Evolutionary conservation across 2,329 filamentous ascomycete genomes (phyloP).

Genomic region (Aurifilum marmelostoma): DNA sequence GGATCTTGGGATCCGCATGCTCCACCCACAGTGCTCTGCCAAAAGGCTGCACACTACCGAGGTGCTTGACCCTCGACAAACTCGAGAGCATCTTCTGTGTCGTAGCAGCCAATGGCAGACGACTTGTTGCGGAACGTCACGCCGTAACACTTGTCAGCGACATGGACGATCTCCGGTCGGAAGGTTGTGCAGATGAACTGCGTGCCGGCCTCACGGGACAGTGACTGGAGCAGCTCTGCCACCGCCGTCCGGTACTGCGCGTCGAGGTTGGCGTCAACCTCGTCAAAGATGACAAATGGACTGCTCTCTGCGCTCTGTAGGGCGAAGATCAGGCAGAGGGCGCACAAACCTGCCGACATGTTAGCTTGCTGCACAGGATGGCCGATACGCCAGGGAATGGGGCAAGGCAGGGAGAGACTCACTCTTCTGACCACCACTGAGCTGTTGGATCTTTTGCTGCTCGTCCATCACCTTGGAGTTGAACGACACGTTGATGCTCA

Average conservation of each 20-base stretch:
- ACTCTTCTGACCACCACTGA: slow-evolving; percentile 98
- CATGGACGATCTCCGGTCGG: slow-evolving; percentile 91
- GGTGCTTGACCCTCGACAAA: slow-evolving; percentile 86
- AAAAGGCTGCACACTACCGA: slow-evolving; percentile 32
- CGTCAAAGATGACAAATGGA: slow-evolving; percentile 98
- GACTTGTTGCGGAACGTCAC: slow-evolving; percentile 94
- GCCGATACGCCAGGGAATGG: background rate
- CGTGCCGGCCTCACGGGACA: slow-evolving; percentile 67
- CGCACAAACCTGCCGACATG: slow-evolving; percentile 72
- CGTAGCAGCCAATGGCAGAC: slow-evolving; percentile 89
- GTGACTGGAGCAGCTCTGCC: slow-evolving; percentile 81
- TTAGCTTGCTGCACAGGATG: slow-evolving; percentile 5
- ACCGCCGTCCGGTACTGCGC: slow-evolving; percentile 97
- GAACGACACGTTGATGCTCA: slow-evolving; percentile 96
- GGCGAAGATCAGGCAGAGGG: slow-evolving; percentile 97
- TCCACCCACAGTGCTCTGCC: background rate
- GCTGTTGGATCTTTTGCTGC: slow-evolving; percentile 95
- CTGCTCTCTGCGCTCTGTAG: slow-evolving; percentile 97
- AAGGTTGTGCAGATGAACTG: slow-evolving; percentile 99
- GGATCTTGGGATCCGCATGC: background rate
- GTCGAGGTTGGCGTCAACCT: slow-evolving; percentile 97
- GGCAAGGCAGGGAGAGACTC: slow-evolving; percentile 42
- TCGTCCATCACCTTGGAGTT: slow-evolving; percentile 96
- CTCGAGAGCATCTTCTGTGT: slow-evolving; percentile 81
- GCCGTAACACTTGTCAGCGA: slow-evolving; percentile 97